Evolutionary conservation across 306 rosid genomes (phyloP), one percentile per base, ranked within the genome.

Genomic region (Malus orientalis): DNA sequence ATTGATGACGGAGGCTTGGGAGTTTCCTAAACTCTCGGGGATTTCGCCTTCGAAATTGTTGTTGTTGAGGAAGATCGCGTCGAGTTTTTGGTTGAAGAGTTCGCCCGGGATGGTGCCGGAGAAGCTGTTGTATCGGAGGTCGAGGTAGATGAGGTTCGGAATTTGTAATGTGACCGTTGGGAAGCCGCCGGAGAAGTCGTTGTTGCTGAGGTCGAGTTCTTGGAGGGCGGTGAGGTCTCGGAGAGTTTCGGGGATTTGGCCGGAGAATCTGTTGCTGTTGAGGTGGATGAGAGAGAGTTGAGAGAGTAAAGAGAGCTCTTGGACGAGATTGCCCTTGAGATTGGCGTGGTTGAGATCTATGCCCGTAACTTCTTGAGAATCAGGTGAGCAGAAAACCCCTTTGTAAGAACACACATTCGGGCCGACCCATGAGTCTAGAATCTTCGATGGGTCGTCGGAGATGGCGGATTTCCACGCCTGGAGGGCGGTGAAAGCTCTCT

Each of bases 291-390:
- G 86, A 64, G 96, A 87, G 83, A 92, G 81, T 51, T 89, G 97
- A 20, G 83, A 77, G 82, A 95, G 96, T 12, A 85, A 78, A 69
- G 93, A 90, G 62, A 95, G 88, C 67, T 95, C 96, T 36, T 86
- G 86, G 27, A 95, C 96, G 1, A 95, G 92, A 54, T 79, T 84
- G 74, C 99, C 99, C 84, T 81, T 63, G 65, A 95, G 97, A 82
- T 91, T 87, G 61, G 96, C 99, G 78, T 92, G 97, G 83, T 95
- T 95, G 80, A 95, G 97, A 88, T 95, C 97, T 84, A 92, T 92
- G 60, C 93, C 97, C 9, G 88, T 91, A 30, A 95, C 88, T 45
- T 75, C 81, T 69, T 82, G 83, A 71, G 83, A 77, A 29, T 82
- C 84, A 6, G 55, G 55, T 42, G 89, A 80, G 83, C 99, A 95